These are phyloP conservation scores for Trichaptum fuscoviolaceum DNA, from an alignment of 768 basidiomycete genomes.

Conservation along the genomic window DNA sequence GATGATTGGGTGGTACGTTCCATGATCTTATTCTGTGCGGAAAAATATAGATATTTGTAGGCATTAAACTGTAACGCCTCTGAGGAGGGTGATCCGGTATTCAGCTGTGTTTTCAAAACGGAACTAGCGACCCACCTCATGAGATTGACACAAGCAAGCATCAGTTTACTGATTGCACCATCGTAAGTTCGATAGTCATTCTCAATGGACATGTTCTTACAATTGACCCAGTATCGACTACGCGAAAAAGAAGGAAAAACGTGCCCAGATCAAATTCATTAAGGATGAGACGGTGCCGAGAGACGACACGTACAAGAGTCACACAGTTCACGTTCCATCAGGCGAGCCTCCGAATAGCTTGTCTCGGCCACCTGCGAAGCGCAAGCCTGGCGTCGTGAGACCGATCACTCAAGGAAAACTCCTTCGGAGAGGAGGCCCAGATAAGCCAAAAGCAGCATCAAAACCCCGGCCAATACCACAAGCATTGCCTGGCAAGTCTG, in stretches of 20 bases:
- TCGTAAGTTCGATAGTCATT: constrained; percentile 48
- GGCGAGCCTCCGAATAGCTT: constrained; percentile 81
- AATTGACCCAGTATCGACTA: constrained; percentile 68
- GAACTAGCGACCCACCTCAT: constrained; percentile 82
- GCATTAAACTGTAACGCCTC: constrained; percentile 69
- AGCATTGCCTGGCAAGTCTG: constrained; percentile 57
- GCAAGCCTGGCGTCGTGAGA: constrained; percentile 80
- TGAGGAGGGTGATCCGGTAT: constrained; percentile 92
- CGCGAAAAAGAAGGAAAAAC: constrained; percentile 96
- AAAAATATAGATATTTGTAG: constrained; percentile 32
- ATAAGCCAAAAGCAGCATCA: constrained; percentile 37
- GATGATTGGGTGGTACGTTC: constrained; percentile 90
- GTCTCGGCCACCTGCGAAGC: constrained; percentile 79
- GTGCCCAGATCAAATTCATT: constrained; percentile 75
- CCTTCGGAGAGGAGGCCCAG: constrained; percentile 69
- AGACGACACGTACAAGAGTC: constrained; percentile 90
- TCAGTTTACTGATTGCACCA: constrained; percentile 69
- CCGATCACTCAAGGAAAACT: constrained; percentile 85
- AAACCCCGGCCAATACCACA: constrained; percentile 58
- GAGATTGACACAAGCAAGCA: constrained; percentile 71
- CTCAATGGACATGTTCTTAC: constrained; percentile 9
- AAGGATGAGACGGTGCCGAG: constrained; percentile 82
- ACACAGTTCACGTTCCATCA: constrained; percentile 79
- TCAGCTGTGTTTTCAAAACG: constrained; percentile 93
- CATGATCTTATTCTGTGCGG: not conserved